Conservation (phyloP, 2,329 filamentous ascomycete genomes). For the Endoconidiophora laricicola region DNA sequence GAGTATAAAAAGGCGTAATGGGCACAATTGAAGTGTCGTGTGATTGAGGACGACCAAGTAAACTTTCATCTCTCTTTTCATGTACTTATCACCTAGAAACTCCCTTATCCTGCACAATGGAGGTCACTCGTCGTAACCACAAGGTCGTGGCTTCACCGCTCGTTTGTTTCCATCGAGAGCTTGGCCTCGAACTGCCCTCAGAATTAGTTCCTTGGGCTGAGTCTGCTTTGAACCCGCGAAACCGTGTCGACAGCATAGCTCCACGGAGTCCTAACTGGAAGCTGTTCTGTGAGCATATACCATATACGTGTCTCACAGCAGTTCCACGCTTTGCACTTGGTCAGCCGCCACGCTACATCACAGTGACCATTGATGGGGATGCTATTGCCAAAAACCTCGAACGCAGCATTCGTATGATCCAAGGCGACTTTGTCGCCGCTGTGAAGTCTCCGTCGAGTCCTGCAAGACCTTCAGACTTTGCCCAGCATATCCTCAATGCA, state of each 20-base stretch:
- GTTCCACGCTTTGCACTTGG: slow-evolving; percentile 1
- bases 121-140: slow-evolving; percentile 1
- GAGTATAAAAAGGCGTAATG: too few species aligned
- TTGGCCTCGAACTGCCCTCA: neutral
- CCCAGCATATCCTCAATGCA: slow-evolving; percentile 1
- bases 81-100: neutral
- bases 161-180: neutral
- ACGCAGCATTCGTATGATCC: neutral
- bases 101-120: neutral
- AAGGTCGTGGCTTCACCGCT: neutral
- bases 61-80: too few species aligned
- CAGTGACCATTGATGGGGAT: neutral
- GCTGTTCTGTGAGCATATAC: slow-evolving; percentile 4
- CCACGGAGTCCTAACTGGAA: neutral
- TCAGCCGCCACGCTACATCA: neutral
- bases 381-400: neutral
- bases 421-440: neutral
- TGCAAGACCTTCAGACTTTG: neutral
- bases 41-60: too few species aligned
- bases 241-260: neutral
- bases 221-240: neutral
- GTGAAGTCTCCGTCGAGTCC: neutral
- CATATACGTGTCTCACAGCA: slow-evolving; percentile 2
- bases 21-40: too few species aligned
- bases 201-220: neutral